A percentile compares a stretch with the other conserved stretches of the same genome.
phyloP scores from a whole-genome alignment of 306 rosid species.

The Acacia confusa region DNA sequence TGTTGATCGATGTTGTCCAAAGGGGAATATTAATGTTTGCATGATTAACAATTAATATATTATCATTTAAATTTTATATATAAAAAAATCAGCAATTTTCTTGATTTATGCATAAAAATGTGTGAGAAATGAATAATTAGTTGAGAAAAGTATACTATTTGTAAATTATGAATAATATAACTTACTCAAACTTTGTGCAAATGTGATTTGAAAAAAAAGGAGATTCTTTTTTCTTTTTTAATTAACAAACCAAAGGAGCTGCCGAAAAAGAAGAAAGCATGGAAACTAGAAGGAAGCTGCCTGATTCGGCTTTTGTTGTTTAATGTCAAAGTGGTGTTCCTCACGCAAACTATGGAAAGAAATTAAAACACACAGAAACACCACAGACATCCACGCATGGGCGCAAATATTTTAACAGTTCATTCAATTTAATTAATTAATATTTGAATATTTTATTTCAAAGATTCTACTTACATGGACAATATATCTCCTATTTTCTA shows the following conservation, averaged over 20 bases:
- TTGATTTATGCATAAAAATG: not conserved
- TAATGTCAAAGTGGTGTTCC: conserved; percentile 41
- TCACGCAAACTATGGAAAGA: conserved; percentile 40
- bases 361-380: not conserved
- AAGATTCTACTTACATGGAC: not conserved
- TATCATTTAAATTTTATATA: not conserved
- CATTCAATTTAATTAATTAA: not conserved
- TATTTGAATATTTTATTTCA: not conserved
- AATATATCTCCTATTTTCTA: not conserved
- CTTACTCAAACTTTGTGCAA: not conserved
- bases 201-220: not conserved
- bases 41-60: not conserved
- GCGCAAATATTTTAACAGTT: not conserved
- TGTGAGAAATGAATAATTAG: not conserved
- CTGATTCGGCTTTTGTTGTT: not conserved
- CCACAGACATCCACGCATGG: not conserved
- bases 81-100: not conserved
- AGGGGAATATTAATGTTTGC: not conserved
- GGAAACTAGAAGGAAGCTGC: not conserved
- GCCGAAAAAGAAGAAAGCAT: not conserved
- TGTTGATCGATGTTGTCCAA: not conserved
- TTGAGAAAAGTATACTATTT: not conserved
- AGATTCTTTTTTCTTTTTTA: not conserved
- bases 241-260: not conserved
- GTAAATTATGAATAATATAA: not conserved